Evolutionary conservation across 2,329 filamentous ascomycete species (phyloP), one percentile per base, ranked within the genome.

Genomic region (Epichloe glyceriae): DNA sequence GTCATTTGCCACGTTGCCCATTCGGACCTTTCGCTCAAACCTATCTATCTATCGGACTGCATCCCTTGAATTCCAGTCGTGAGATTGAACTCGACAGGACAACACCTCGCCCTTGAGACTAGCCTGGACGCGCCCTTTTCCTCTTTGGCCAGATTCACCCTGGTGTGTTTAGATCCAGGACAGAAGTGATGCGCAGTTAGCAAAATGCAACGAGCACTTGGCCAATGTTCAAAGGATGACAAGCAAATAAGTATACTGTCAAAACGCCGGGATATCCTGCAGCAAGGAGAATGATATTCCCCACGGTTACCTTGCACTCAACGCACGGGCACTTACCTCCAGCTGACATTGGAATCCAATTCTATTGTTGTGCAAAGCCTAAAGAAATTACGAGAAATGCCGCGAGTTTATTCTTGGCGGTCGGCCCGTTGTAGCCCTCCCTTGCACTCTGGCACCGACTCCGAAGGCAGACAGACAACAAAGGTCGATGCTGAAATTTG

Each of bases 61-160:
- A 50, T 50, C 51, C 51, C 51, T 52, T 52, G 43, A 47, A 52
- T 52, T 52, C 47, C 51, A 52, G 51, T 50, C 34, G 30, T 20
- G 10, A 34, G 19, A 46, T 41, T 38, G 3, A 38, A 4, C 20
- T 43, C 19, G 39, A 43, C 38, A n/a, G 5, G 37, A 42, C 39
- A 15, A 22, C 20, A 19, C 15, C 8, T 33, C 10, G 15, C n/a
- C 43, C 15, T 20, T 14, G n/a, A 20, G 17, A 34, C 44, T 37
- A 37, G 33, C 20, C 22, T 46, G 17, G 33, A 37, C 8, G n/a
- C 19, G 34, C 45, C 7, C 14, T 38, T 22, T 33, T 11, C 20
- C n/a, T 30, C 22, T 17, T 43, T 20, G 14, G 41, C 41, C 41
- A 14, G 26, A 30, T 30, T 4, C 8, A 30, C 6, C 2, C 15